These are phyloP conservation scores for Cardamine resedifolia DNA, from an alignment of 345 rosid species.

Conservation along the genomic window DNA sequence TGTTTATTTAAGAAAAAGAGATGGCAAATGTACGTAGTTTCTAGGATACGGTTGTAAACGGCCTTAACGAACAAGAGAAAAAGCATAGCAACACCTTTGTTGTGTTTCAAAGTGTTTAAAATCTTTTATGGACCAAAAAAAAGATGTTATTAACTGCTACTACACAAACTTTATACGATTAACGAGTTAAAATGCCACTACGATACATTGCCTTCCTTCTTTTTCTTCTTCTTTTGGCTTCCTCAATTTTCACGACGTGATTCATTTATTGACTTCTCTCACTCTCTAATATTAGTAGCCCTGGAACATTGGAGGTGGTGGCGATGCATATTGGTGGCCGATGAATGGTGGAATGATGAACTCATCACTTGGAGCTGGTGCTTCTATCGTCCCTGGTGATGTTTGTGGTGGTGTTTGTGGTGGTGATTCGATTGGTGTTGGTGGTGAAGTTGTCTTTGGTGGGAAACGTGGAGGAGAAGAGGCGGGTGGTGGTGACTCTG, in stretches of 20 bases:
- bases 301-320: conserved; percentile 73
- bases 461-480: neutral
- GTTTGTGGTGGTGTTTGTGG: conserved; percentile 23
- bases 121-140: conserved; percentile 12
- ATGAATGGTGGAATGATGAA: conserved; percentile 55
- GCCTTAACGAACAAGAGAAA: conserved; percentile 3
- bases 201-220: conserved; percentile 19
- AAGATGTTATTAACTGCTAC: conserved; percentile 29
- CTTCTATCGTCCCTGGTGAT: conserved; percentile 8
- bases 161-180: conserved; percentile 26
- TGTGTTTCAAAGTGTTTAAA: conserved; percentile 2
- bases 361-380: conserved; percentile 41
- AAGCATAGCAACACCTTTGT: conserved; percentile 4
- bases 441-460: conserved; percentile 19
- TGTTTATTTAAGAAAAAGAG: neutral
- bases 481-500: conserved; percentile 29
- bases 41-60: neutral
- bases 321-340: conserved; percentile 68
- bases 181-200: conserved; percentile 29
- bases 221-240: conserved; percentile 14
- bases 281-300: conserved; percentile 55
- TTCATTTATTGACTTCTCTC: conserved; percentile 1
- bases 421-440: conserved; percentile 31
- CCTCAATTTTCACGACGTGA: conserved; percentile 1
- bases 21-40: neutral